These are phyloP conservation scores for Lasiodiplodia sp. DNA, from an alignment of 2,329 filamentous ascomycete genomes.

Conservation along the genomic window DNA sequence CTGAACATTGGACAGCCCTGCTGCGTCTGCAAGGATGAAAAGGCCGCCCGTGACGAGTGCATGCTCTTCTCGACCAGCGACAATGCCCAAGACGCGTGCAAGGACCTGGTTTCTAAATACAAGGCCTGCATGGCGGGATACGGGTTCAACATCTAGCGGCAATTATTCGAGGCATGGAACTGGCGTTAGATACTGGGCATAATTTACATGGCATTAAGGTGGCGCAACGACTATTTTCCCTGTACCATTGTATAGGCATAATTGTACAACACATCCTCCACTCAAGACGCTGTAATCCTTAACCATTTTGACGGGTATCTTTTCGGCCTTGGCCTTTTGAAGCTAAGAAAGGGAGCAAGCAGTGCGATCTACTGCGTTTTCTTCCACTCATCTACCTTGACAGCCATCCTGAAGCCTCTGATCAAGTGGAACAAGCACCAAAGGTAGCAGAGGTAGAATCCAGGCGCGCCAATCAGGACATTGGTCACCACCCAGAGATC, in stretches of 20 bases:
- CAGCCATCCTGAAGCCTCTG: slow-evolving; percentile 30
- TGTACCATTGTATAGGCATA: slow-evolving; percentile 18
- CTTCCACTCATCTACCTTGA: slow-evolving; percentile 46
- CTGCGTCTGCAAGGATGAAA: slow-evolving; percentile 97
- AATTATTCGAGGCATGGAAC: not conserved
- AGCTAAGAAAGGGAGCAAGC: not conserved
- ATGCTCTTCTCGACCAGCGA: slow-evolving; percentile 93
- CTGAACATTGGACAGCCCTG: slow-evolving; percentile 72
- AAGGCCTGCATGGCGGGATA: slow-evolving; percentile 90
- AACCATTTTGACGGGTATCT: slow-evolving; percentile 5
- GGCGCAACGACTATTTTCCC: slow-evolving; percentile 6
- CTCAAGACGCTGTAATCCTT: not conserved
- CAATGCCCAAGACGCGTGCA: slow-evolving; percentile 85
- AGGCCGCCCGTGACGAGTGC: slow-evolving; percentile 91
- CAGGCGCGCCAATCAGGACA: slow-evolving; percentile 82
- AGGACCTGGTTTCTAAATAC: slow-evolving; percentile 83
- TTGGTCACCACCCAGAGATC: slow-evolving; percentile 96
- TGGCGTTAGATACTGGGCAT: slow-evolving; percentile 41
- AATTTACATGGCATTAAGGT: slow-evolving; percentile 41
- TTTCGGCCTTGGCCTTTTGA: slow-evolving; percentile 1
- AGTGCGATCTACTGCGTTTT: slow-evolving; percentile 44
- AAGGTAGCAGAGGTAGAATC: slow-evolving; percentile 85
- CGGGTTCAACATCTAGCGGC: slow-evolving; percentile 72
- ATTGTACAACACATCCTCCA: slow-evolving; percentile 21
- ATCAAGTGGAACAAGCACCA: slow-evolving; percentile 82